Evolutionary conservation across 495 filamentous ascomycete species (phyloP), one percentile per base, ranked within the genome.

Genomic region (Penicillium goetzii): DNA sequence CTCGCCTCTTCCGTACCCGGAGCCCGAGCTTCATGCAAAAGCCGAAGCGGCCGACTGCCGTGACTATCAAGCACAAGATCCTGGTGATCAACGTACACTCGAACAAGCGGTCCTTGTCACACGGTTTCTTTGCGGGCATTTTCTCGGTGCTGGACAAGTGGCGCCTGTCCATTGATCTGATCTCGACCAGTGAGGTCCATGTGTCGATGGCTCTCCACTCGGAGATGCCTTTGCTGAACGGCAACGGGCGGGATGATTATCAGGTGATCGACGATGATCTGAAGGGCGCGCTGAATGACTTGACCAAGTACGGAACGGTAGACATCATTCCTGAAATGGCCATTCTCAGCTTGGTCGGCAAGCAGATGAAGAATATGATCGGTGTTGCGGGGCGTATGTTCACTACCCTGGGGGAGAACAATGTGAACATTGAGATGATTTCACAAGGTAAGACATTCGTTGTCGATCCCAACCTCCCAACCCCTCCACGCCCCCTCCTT

Each of bases 381-480:
- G 95, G 95, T 38, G 89, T 97, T 64, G 90, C 90, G 3, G 95
- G 95, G 10, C 85, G 83, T 56, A 96, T 96, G 89, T 96, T 96
- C 73, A 87, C 89, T 19, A 93, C 92, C 4, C 81, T 99, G 26
- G 95, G 93, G 28, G 90, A 96, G 66, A 85, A 91, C 72, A 87
- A 88, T 65, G 86, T 97, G 61, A 97, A 97, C 74, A 92, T 97
- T 67, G 93, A 97, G 78, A 97, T 97, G 93, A 97, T 97, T 60
- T 94, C 90, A 25, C 93, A 97, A 84, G 92, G 92, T 94, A 81
- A 74, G 84, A 76, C 62, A 65, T 53, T 60, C 51, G 56, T 67
- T 62, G 58, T 26, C 54, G 58, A 41, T 61, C 50, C 33, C 17
- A 43, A 41, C 32, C 25, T 51, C 52, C 21, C 53, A 28, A n/a